These are phyloP conservation scores for Tubosaeta sp. DNA, from an alignment of 768 basidiomycete species.

Conservation along the genomic window DNA sequence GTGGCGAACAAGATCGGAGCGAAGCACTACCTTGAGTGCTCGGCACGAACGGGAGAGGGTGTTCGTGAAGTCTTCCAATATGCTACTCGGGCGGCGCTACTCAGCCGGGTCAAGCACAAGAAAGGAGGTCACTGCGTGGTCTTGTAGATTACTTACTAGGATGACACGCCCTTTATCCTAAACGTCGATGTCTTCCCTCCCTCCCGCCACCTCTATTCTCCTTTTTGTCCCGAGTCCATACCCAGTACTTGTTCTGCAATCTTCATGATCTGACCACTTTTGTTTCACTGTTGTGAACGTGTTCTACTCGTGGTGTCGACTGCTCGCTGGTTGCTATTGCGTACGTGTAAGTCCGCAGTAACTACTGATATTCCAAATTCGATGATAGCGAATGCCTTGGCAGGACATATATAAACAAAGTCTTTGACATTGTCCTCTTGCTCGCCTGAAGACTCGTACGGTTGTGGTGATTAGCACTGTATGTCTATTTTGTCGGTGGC, in stretches of 20 bases:
- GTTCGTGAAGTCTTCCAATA: slow-evolving; percentile 99
- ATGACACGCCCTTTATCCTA: slow-evolving; percentile 15
- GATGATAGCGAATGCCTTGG: too few species aligned
- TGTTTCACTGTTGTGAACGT: slow-evolving; percentile 16
- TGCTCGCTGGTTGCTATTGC: slow-evolving; percentile 15
- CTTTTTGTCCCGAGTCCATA: slow-evolving; percentile 29
- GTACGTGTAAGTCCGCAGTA: slow-evolving; percentile 14
- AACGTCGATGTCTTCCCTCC: slow-evolving; percentile 18
- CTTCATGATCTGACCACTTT: slow-evolving; percentile 34
- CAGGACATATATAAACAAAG: too few species aligned
- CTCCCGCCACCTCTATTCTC: slow-evolving; percentile 13
- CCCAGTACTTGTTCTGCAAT: slow-evolving; percentile 34
- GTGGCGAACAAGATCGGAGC: slow-evolving; percentile 96
- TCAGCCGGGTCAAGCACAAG: slow-evolving; percentile 47
- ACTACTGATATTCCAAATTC: not conserved
- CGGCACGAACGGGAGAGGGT: slow-evolving; percentile 93
- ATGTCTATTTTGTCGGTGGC: not conserved
- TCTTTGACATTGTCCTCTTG: too few species aligned
- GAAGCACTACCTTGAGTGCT: slow-evolving; percentile 95
- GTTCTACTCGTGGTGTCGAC: not conserved
- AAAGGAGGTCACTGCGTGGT: slow-evolving; percentile 40
- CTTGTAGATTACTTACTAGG: slow-evolving; percentile 36
- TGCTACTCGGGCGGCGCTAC: slow-evolving; percentile 89
- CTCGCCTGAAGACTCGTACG: too few species aligned
- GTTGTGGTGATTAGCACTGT: too few species aligned